Conservation (phyloP, 345 rosid genomes). For the Clausena lansium region DNA sequence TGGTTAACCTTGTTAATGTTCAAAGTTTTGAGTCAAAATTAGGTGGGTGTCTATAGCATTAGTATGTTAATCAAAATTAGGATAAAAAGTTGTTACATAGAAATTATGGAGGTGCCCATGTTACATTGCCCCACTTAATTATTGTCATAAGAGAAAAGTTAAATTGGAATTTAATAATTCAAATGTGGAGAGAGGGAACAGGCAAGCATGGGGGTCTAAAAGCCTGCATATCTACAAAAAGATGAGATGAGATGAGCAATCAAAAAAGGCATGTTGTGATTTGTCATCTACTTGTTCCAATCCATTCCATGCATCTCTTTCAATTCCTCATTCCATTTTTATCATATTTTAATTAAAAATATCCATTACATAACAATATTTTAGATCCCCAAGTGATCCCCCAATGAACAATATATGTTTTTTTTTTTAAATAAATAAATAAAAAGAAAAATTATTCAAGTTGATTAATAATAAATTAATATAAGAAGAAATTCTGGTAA, state of each 20-base stretch:
- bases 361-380: not conserved
- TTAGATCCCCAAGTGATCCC: not conserved
- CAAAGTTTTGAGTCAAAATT: not conserved
- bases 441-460: not conserved
- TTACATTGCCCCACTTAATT: not conserved
- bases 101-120: not conserved
- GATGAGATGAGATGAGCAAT: slow-evolving; percentile 19
- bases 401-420: not conserved
- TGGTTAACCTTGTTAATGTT: not conserved
- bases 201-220: slow-evolving; percentile 30
- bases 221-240: slow-evolving; percentile 29
- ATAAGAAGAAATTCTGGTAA: not conserved
- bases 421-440: too few species aligned
- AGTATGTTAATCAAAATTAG: not conserved
- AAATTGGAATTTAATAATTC: not conserved
- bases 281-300: slow-evolving; percentile 37
- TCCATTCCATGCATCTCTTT: not conserved
- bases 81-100: not conserved
- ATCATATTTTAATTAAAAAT: not conserved
- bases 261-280: slow-evolving; percentile 14
- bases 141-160: not conserved
- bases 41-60: too few species aligned
- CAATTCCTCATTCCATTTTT: slow-evolving; percentile 8
- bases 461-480: not conserved
- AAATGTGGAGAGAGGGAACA: slow-evolving; percentile 20